Conservation (phyloP, 257 asterid species). For the Solanum paucissectum region DNA sequence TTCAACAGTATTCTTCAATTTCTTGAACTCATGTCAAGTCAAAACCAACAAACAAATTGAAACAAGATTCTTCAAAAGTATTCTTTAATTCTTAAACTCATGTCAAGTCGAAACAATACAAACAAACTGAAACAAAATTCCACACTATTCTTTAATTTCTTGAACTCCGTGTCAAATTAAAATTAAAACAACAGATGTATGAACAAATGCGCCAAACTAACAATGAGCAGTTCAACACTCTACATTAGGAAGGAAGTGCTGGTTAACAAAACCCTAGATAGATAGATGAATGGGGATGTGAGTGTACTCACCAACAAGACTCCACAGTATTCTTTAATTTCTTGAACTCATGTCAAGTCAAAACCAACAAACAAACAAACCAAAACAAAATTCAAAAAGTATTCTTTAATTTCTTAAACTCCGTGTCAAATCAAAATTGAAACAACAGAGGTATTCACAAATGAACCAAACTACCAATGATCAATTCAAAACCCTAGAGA, state of each 20-base stretch:
- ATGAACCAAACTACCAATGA: neutral
- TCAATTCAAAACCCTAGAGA: constrained; percentile 8
- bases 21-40: neutral
- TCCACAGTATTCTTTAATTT: neutral
- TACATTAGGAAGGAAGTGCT: neutral
- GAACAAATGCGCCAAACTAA: neutral
- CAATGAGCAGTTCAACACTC: neutral
- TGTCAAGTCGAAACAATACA: neutral
- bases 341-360: neutral
- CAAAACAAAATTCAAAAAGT: neutral
- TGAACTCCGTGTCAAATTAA: neutral
- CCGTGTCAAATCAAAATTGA: neutral
- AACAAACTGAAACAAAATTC: neutral
- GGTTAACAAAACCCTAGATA: neutral
- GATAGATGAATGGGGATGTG: neutral
- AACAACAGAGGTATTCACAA: neutral
- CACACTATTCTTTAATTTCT: neutral
- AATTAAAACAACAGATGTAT: neutral
- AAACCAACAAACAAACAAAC: neutral
- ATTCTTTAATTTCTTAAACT: neutral
- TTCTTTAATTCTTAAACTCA: neutral
- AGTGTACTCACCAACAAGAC: neutral
- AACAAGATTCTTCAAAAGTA: neutral
- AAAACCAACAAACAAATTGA: too few relatives aligned
- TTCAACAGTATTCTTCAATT: neutral